phyloP scores from a whole-genome alignment of 345 rosid genomes.

The Turnera subulata region DNA sequence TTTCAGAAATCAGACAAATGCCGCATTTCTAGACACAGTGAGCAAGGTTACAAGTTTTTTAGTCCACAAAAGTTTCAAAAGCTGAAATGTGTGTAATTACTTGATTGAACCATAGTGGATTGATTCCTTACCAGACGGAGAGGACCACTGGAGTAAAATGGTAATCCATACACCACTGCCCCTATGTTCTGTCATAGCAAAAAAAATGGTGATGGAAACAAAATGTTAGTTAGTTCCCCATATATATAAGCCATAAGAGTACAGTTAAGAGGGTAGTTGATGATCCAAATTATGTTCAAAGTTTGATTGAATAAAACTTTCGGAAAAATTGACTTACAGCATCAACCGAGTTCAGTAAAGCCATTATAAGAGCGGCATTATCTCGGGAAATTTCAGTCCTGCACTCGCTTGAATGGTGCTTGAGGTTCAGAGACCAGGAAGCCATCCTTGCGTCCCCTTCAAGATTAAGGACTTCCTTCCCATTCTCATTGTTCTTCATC shows the following conservation, averaged over 20 bases:
- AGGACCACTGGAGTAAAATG: conserved; percentile 66
- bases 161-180: conserved; percentile 73
- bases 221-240: too few species aligned
- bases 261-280: too few species aligned
- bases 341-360: conserved; percentile 69
- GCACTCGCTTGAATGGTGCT: conserved; percentile 36
- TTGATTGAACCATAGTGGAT: too few species aligned
- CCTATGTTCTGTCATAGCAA: conserved; percentile 54
- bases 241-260: too few species aligned
- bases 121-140: conserved; percentile 80
- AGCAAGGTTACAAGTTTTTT: too few species aligned
- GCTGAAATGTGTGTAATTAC: too few species aligned
- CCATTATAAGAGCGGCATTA: conserved; percentile 78
- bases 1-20: too few species aligned
- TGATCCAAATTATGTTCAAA: too few species aligned
- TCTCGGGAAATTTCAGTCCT: conserved; percentile 72
- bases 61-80: too few species aligned
- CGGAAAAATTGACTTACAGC: conserved; percentile 49
- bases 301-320: too few species aligned
- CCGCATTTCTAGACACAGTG: too few species aligned
- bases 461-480: conserved; percentile 44
- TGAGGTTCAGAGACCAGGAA: conserved; percentile 52
- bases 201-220: neutral
- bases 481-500: conserved; percentile 36
- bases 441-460: conserved; percentile 64